A percentile compares a stretch with the other conserved stretches of the same genome.
phyloP scores from a whole-genome alignment of 108 stramenopile genomes.

The Hondaea fermentalgiana region DNA sequence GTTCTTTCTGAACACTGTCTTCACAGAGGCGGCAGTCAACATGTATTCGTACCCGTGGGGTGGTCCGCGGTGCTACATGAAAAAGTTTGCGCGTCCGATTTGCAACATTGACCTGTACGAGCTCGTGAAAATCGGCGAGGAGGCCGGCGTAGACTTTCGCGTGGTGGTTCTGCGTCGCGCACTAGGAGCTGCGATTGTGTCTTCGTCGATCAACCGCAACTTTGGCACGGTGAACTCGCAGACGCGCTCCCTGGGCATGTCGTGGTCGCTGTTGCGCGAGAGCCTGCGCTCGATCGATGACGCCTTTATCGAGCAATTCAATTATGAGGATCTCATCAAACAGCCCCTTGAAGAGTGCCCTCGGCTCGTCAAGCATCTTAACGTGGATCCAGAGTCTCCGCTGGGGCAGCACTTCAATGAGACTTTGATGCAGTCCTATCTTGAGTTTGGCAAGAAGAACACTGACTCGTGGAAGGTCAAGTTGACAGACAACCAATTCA shows the following conservation, averaged over 20 bases:
- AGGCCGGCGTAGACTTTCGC: conserved; percentile 6
- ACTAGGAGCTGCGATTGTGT: neutral
- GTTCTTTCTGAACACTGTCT: conserved; percentile 18
- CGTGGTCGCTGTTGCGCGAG: neutral
- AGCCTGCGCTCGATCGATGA: neutral
- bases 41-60: conserved; percentile 21
- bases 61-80: conserved; percentile 7
- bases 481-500: neutral
- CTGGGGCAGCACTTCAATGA: neutral
- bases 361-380: neutral
- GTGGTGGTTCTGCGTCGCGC: neutral
- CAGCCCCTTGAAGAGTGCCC: neutral
- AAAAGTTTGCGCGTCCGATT: neutral
- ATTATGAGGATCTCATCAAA: neutral
- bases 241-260: neutral
- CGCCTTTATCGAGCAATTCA: neutral
- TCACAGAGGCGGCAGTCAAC: neutral
- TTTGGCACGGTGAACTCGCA: conserved; percentile 17
- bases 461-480: neutral
- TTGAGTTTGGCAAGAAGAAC: neutral
- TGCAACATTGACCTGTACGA: conserved; percentile 18
- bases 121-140: neutral
- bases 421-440: neutral
- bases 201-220: conserved; percentile 15
- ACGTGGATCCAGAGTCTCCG: neutral